phyloP scores from a whole-genome alignment of 768 basidiomycete genomes.

The Termitomyces sp. region DNA sequence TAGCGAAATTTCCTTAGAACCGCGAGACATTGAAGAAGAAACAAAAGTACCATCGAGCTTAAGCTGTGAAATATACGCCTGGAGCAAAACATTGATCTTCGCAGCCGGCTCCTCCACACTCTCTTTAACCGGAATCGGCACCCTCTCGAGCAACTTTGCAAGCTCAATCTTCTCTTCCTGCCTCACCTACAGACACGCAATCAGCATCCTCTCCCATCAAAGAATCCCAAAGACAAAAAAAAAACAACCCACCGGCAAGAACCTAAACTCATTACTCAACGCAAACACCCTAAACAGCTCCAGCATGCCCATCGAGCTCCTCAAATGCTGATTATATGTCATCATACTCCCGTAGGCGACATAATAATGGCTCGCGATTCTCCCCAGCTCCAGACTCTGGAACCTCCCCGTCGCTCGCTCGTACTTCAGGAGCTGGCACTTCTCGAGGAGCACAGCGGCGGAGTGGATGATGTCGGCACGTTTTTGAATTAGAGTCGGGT shows the following conservation, averaged over 20 bases:
- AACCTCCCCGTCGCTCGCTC: constrained; percentile 84
- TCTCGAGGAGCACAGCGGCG: constrained; percentile 89
- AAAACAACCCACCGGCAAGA: constrained; percentile 66
- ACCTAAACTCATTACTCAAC: constrained; percentile 91
- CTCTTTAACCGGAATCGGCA: constrained; percentile 97
- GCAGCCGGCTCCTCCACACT: constrained; percentile 93
- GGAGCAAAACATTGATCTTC: constrained; percentile 94
- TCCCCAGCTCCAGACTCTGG: constrained; percentile 88
- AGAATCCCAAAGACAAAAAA: background rate
- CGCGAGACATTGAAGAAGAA: background rate
- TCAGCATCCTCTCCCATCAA: background rate
- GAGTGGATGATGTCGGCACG: constrained; percentile 91
- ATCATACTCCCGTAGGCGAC: constrained; percentile 95
- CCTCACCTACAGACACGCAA: constrained; percentile 14
- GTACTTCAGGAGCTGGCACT: constrained; percentile 92
- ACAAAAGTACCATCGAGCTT: constrained; percentile 70
- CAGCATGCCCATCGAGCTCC: constrained; percentile 78
- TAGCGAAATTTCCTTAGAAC: constrained; percentile 14
- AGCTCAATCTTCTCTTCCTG: constrained; percentile 78
- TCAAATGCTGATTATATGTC: constrained; percentile 91
- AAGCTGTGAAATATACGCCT: constrained; percentile 90
- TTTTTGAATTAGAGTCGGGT: constrained; percentile 80
- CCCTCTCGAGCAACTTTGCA: constrained; percentile 83
- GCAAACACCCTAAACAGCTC: constrained; percentile 97
- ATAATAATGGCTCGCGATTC: constrained; percentile 94